These are phyloP conservation scores for Aspergillus fijiensis DNA, from an alignment of 2,329 filamentous ascomycete genomes.

Conservation along the genomic window DNA sequence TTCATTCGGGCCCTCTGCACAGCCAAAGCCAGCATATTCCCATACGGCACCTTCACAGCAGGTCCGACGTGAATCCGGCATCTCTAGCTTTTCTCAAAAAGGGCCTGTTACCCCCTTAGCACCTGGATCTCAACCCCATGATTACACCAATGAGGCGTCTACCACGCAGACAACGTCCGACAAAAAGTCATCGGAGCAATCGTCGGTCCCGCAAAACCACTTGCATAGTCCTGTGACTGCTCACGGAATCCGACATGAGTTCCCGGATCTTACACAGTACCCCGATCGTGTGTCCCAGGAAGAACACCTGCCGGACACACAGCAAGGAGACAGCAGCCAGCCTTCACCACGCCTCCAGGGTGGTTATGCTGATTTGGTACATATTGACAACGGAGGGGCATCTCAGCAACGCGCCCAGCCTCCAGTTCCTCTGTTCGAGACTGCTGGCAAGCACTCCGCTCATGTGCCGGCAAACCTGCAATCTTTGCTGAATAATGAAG, in stretches of 20 bases:
- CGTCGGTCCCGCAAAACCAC: constrained; percentile 65
- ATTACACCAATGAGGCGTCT: constrained; percentile 82
- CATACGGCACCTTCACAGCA: constrained; percentile 50
- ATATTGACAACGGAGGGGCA: constrained; percentile 33
- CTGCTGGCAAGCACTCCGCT: constrained; percentile 27
- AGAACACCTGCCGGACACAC: constrained; percentile 65
- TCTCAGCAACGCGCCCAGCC: constrained; percentile 39
- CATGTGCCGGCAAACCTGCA: constrained; percentile 31
- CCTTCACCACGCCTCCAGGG: constrained; percentile 31
- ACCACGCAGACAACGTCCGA: constrained; percentile 79
- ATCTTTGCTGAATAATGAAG: constrained; percentile 36
- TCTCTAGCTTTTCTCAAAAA: constrained; percentile 50
- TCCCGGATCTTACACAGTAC: constrained; percentile 55
- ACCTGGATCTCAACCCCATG: constrained; percentile 56
- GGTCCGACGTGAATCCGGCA: constrained; percentile 45
- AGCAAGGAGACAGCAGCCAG: constrained; percentile 48
- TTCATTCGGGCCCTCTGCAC: constrained; percentile 53
- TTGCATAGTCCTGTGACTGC: constrained; percentile 58
- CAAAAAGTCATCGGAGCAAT: constrained; percentile 77
- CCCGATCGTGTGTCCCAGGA: constrained; percentile 54
- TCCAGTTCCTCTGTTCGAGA: constrained; percentile 43
- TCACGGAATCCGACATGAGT: constrained; percentile 47
- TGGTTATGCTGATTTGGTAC: constrained; percentile 26
- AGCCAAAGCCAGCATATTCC: constrained; percentile 47
- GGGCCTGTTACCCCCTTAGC: constrained; percentile 59